Evolutionary conservation across 2,329 filamentous ascomycete genomes (phyloP).

Genomic region (Colletotrichum horii): DNA sequence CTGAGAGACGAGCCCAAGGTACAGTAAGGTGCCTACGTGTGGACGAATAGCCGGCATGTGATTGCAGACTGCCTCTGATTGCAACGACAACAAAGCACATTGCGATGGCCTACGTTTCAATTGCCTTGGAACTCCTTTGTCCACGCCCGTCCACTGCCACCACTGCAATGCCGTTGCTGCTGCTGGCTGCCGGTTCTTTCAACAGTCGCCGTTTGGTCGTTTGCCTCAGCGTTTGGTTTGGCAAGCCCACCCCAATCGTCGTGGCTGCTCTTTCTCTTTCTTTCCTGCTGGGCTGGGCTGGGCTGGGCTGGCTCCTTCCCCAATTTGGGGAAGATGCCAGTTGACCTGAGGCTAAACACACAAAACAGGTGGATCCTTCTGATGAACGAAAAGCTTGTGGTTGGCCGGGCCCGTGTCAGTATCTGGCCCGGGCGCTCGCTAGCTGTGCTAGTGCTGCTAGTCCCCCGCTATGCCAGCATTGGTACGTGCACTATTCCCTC

Average conservation of each 20-base stretch:
- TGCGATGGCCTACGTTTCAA: neutral
- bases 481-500: neutral
- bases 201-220: neutral
- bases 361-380: neutral
- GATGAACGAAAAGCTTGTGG: constrained; percentile 6
- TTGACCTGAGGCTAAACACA: neutral
- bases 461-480: neutral
- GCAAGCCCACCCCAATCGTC: neutral
- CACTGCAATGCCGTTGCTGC: neutral
- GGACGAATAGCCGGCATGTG: neutral
- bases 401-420: constrained; percentile 4
- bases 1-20: neutral
- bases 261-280: neutral
- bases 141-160: neutral
- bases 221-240: neutral
- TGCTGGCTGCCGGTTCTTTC: neutral
- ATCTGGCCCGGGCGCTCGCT: neutral
- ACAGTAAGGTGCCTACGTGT: no score
- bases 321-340: neutral
- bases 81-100: neutral
- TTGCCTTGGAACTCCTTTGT: neutral
- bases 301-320: neutral
- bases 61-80: neutral
- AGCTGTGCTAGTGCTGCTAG: neutral
- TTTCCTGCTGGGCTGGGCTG: neutral